Evolutionary conservation across 768 basidiomycete species (phyloP), one percentile per base, ranked within the genome.

Genomic region (Chalciporus sphaerocephalus): DNA sequence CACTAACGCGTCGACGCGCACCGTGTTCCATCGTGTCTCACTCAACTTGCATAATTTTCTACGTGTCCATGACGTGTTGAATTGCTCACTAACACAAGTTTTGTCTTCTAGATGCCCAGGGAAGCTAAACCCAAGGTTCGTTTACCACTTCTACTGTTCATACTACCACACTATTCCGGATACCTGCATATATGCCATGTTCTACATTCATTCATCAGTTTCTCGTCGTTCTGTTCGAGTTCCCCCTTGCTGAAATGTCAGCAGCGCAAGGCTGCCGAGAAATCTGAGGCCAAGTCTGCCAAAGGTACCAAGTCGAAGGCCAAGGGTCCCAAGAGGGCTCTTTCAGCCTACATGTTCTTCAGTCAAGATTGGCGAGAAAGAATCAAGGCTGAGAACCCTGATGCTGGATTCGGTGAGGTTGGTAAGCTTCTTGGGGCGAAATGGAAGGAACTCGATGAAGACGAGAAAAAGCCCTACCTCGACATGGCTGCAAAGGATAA

Each of bases 331-430:
- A 96, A 97, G 74, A 83, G 93, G 43, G 87, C 91, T 0, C 77
- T 96, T 37, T 96, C 93, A 23, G 92, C 95, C 32, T 98, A 96
- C 74, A 96, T 98, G 95, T 93, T 93, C 86, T 98, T 97, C 78
- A 85, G 82, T 58, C 89, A 93, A 67, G 94, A 92, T 68, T 87
- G 91, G 89, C 80, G 94, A 63, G 88, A 94, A 70, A 81, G 87
- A 64, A 89, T 97, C 78, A 95, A 94, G 83, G 62, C 80, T 47
- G 92, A 96, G 73, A 95, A 97, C 73, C 94, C 94, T 39, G 91
- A 93, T 48, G 92, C 91, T 22, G 78, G 85, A 45, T 98, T 97
- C 61, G 94, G 93, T 53, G 92, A 95, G 67, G 79, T 96, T 48
- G 95, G 94, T 57, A 96, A 93, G 71, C 77, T 96, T 37, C 83